Conservation (phyloP, 495 filamentous ascomycete genomes). For the Zalerion maritima region DNA sequence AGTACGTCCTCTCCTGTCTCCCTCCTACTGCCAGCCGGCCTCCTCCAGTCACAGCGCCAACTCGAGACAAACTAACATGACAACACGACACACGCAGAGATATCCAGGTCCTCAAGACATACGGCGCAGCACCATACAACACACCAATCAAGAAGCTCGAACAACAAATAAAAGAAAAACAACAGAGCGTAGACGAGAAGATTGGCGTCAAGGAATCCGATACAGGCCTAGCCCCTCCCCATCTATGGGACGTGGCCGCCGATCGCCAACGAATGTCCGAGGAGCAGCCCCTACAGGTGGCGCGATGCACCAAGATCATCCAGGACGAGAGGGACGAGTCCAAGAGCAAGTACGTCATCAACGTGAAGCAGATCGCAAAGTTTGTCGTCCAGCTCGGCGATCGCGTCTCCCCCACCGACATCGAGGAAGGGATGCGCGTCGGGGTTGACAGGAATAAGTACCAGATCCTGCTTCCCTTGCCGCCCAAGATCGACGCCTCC, state of each 20-base stretch:
- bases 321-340: conserved; percentile 89
- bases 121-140: conserved; percentile 92
- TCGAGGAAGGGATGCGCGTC: conserved; percentile 97
- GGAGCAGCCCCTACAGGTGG: conserved; percentile 95
- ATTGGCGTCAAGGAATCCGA: conserved; percentile 87
- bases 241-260: conserved; percentile 96
- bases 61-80: background rate
- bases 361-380: conserved; percentile 99
- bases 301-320: conserved; percentile 98
- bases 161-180: conserved; percentile 95
- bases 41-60: no score
- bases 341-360: conserved; percentile 99
- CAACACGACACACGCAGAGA: conserved; percentile 42
- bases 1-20: conserved; percentile 43
- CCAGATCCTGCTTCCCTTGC: conserved; percentile 92
- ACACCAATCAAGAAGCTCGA: conserved; percentile 87
- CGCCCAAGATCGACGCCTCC: conserved; percentile 95
- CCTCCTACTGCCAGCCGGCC: background rate
- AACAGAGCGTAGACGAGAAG: conserved; percentile 94
- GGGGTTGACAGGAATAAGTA: conserved; percentile 98
- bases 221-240: conserved; percentile 91
- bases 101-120: conserved; percentile 97
- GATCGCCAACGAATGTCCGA: conserved; percentile 96
- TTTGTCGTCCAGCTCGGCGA: conserved; percentile 98
- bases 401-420: conserved; percentile 93